Evolutionary conservation across 345 rosid species (phyloP).

Genomic region (Citrus unshiu): DNA sequence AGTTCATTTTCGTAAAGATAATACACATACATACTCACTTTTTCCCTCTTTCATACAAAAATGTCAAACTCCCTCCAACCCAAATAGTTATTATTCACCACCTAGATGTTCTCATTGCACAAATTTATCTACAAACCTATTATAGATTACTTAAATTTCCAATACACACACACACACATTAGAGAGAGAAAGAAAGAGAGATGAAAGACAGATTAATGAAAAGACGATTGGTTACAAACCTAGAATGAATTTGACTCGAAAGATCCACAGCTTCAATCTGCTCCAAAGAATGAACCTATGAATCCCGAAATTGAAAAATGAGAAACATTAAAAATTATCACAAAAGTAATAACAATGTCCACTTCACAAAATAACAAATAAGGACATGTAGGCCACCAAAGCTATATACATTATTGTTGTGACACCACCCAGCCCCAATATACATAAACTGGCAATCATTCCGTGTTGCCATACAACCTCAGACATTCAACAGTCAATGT

Average conservation of each 20-base stretch:
- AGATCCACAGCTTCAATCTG: slow-evolving; percentile 70
- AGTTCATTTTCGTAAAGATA: no score
- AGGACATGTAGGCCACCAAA: slow-evolving; percentile 5
- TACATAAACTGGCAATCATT: not conserved
- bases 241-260: slow-evolving; percentile 67
- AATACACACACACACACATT: not conserved
- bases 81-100: not conserved
- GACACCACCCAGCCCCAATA: not conserved
- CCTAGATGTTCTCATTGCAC: not conserved
- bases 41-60: no score
- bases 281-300: slow-evolving; percentile 80
- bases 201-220: not conserved
- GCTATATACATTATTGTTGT: not conserved
- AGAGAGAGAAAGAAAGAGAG: not conserved
- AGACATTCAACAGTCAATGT: not conserved
- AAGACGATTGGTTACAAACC: slow-evolving; percentile 35
- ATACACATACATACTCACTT: no score
- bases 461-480: not conserved
- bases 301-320: slow-evolving; percentile 21
- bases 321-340: slow-evolving; percentile 7
- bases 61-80: not conserved
- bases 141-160: not conserved
- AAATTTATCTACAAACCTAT: not conserved
- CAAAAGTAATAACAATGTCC: not conserved
- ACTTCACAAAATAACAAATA: not conserved